Percentiles rank a stretch among this genome's conserved stretches.
Evolutionary conservation across 108 stramenopile species (phyloP).

Genomic region (Schizochytrium sp.): DNA sequence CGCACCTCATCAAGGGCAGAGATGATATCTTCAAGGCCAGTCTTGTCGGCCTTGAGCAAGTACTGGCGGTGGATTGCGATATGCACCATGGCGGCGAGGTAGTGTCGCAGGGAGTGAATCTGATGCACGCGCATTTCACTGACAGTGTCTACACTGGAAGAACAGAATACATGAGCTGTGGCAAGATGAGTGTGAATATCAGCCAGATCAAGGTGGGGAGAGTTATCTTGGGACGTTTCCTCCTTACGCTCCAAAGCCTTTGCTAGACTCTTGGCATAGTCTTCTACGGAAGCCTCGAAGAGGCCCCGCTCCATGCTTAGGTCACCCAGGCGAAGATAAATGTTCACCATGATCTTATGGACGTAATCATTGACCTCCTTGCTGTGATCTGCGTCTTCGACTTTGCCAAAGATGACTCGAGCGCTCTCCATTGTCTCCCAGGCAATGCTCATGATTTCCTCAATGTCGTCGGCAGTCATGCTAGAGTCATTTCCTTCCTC

Average conservation of each 20-base stretch:
- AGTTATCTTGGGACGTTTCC: background rate
- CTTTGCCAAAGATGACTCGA: background rate
- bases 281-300: conserved; percentile 29
- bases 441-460: conserved; percentile 39
- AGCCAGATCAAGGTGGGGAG: conserved; percentile 36
- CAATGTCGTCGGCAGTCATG: conserved; percentile 19
- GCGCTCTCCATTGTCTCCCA: conserved; percentile 52
- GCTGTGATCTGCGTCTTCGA: background rate
- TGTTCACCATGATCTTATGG: conserved; percentile 2
- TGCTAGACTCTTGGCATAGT: conserved; percentile 32
- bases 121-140: conserved; percentile 32
- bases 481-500: background rate
- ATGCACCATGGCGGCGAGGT: background rate
- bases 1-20: background rate
- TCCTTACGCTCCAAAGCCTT: background rate
- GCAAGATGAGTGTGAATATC: conserved; percentile 31
- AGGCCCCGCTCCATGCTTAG: conserved; percentile 59
- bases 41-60: background rate
- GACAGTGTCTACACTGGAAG: background rate
- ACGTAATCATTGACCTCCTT: background rate
- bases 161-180: conserved; percentile 48
- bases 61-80: background rate
- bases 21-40: background rate
- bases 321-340: conserved; percentile 51
- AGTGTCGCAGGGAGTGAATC: conserved; percentile 5